Evolutionary conservation across 176 grass and related monocot species (phyloP), one percentile per base, ranked within the genome.

Genomic region (Thalia dealbata): DNA sequence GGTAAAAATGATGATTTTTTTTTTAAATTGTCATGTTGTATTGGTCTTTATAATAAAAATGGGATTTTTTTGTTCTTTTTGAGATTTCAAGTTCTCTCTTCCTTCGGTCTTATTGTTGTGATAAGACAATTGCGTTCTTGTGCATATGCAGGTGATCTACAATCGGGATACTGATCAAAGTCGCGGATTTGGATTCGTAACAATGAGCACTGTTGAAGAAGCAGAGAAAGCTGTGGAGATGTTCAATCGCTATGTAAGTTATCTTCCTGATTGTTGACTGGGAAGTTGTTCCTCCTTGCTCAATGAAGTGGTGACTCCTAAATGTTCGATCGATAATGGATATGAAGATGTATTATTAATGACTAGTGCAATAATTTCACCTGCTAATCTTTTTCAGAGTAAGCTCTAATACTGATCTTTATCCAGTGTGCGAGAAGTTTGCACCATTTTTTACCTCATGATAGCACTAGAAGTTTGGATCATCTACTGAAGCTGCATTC

Each of bases 1-100:
- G 83, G 90, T 99, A 82, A 86, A 68, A 22, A 23, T 10, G 21
- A 18, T 28, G 11, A 7, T 18, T 28, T 13, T 2, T 35, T 65
- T 9, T n/a, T n/a, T n/a, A n/a, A n/a, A n/a, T n/a, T 16, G 14
- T 32, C 26, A 23, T 65, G 14, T 65, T 32, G 26, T 1, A 65
- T 6, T 14, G 38, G 8, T 42, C 44, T 19, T 21, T 14, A 19
- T 44, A 68, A 68, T 27, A 5, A 28, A 26, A 28, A 27, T 63
- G 61, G 61, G 14, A 14, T 63, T 29, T 63, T 29, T 27, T 62
- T 27, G 12, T 61, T 27, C 22, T 25, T 61, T n/a, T 62, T 26
- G 59, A 26, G n/a, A 3, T 10, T 62, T 63, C 13, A 29, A 58
- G 6, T 58, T 48, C 45, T 19, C 54, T 58, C 21, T 58, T 19